These are phyloP conservation scores for Fusarium sp. DNA, from an alignment of 2,329 filamentous ascomycete species.

Conservation along the genomic window DNA sequence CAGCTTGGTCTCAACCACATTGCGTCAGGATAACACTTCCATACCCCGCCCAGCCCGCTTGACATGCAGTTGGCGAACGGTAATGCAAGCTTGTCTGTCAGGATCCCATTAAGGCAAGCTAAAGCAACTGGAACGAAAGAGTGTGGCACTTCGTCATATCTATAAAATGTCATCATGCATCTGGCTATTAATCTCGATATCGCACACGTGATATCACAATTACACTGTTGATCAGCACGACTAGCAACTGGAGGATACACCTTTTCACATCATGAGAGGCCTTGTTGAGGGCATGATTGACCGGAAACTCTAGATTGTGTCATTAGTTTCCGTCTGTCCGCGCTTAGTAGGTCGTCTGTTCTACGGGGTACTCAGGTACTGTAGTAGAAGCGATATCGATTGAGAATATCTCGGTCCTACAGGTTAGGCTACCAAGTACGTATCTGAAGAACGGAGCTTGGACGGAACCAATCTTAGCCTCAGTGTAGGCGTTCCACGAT, in stretches of 20 bases:
- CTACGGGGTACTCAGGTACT: neutral
- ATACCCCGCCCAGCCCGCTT: slow-evolving; percentile 30
- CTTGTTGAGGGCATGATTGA: neutral
- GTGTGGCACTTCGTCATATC: slow-evolving; percentile 27
- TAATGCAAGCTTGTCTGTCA: neutral
- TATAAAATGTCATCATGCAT: slow-evolving; percentile 38
- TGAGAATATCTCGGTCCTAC: neutral
- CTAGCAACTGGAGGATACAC: slow-evolving; percentile 1
- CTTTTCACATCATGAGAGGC: slow-evolving; percentile 12
- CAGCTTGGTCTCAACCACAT: slow-evolving; percentile 15
- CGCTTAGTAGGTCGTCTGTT: neutral
- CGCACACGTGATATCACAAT: slow-evolving; percentile 33
- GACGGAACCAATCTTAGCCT: neutral
- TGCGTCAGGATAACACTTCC: slow-evolving; percentile 27
- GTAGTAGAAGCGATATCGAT: neutral
- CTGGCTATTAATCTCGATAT: neutral
- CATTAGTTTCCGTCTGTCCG: neutral
- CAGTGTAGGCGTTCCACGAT: slow-evolving; percentile 1
- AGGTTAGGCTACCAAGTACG: neutral
- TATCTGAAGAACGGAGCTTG: neutral
- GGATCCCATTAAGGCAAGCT: slow-evolving; percentile 14
- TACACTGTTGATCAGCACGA: slow-evolving; percentile 8
- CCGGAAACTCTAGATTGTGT: neutral
- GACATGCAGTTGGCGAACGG: slow-evolving; percentile 30
- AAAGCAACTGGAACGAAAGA: slow-evolving; percentile 29